A percentile compares a stretch with the other conserved stretches of the same genome.
Evolutionary conservation across 306 rosid genomes (phyloP).

Genomic region (Dryas octopetala): DNA sequence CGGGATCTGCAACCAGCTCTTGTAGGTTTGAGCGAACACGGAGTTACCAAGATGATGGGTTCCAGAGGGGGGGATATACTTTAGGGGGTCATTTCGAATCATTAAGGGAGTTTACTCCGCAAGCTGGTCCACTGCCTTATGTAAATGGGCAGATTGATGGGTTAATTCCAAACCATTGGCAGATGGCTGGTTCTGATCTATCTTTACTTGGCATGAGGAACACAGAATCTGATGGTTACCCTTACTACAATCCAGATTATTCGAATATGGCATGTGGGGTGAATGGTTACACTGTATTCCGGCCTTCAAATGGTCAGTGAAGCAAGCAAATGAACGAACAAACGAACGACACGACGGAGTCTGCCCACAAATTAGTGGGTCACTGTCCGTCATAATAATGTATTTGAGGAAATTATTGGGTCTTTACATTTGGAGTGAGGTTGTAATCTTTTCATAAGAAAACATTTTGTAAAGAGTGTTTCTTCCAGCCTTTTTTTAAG

Average conservation of each 20-base stretch:
- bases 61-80: conserved; percentile 55
- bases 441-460: conserved; percentile 68
- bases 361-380: conserved; percentile 39
- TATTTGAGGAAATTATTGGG: conserved; percentile 57
- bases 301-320: conserved; percentile 82
- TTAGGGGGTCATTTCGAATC: conserved; percentile 56
- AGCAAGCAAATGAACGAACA: conserved; percentile 10
- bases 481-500: conserved; percentile 43
- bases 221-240: conserved; percentile 50
- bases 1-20: conserved; percentile 66
- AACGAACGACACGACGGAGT: conserved; percentile 26
- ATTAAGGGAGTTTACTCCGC: conserved; percentile 53
- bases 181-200: conserved; percentile 52
- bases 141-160: conserved; percentile 80
- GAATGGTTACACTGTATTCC: conserved; percentile 77
- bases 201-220: conserved; percentile 60
- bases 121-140: conserved; percentile 44
- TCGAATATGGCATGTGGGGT: conserved; percentile 58
- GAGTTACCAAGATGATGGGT: conserved; percentile 71
- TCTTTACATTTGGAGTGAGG: conserved; percentile 77
- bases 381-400: conserved; percentile 58
- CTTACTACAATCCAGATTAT: conserved; percentile 65
- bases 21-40: conserved; percentile 85
- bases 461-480: conserved; percentile 80
- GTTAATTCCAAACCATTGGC: conserved; percentile 74